Evolutionary conservation across 345 rosid species (phyloP).

Genomic region (Nasturtium officinale): DNA sequence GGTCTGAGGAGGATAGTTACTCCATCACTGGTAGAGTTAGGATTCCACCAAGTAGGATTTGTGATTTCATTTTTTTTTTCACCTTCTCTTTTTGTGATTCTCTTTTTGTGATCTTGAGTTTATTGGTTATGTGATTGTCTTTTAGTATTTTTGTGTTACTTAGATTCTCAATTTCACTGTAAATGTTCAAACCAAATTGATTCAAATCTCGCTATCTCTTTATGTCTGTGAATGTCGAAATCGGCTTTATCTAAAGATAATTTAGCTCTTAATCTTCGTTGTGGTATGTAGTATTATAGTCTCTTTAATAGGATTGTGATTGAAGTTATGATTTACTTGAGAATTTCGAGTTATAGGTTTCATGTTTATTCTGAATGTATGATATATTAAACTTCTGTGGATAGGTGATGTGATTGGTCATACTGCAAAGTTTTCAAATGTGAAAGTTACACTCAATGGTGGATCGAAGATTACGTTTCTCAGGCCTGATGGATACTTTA

Average conservation of each 20-base stretch:
- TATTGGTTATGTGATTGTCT: background rate
- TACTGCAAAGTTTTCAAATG: conserved; percentile 63
- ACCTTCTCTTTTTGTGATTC: background rate
- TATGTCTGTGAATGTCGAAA: background rate
- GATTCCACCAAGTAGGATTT: too few species aligned
- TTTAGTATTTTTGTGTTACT: background rate
- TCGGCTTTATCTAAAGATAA: background rate
- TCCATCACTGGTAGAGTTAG: too few species aligned
- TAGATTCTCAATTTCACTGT: background rate
- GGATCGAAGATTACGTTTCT: conserved; percentile 67
- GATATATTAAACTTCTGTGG: background rate
- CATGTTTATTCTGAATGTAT: background rate
- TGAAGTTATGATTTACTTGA: conserved; percentile 2
- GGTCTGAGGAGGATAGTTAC: too few species aligned
- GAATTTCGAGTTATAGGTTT: background rate
- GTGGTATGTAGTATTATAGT: background rate
- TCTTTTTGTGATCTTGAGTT: background rate
- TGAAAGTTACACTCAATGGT: conserved; percentile 75
- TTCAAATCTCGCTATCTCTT: background rate
- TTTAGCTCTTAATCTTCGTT: background rate
- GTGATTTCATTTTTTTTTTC: too few species aligned
- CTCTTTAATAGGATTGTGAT: background rate
- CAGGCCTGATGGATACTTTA: conserved; percentile 89
- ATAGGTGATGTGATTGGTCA: conserved; percentile 49
- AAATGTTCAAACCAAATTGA: background rate